These are phyloP conservation scores for Neurospora sp. DNA, from an alignment of 495 filamentous ascomycete species.

Conservation along the genomic window DNA sequence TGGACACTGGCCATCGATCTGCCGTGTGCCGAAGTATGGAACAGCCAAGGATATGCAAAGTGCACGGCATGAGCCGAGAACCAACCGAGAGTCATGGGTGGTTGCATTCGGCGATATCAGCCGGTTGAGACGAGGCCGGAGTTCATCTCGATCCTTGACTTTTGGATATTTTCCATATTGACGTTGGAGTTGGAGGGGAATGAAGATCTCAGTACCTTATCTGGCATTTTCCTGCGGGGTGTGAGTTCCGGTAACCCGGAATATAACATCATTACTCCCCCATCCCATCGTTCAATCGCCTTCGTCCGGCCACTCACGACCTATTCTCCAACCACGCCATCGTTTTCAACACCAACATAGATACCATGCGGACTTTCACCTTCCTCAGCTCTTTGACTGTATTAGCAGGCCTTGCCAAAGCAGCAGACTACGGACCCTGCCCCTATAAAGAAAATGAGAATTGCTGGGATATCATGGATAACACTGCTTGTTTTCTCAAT, in stretches of 20 bases:
- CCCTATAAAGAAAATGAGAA: conserved; percentile 12
- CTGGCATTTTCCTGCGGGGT: neutral
- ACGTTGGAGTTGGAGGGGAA: neutral
- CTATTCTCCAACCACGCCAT: too few species aligned
- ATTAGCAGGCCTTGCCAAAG: neutral
- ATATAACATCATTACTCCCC: too few species aligned
- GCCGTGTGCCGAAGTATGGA: too few species aligned
- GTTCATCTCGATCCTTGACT: neutral
- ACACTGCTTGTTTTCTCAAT: conserved; percentile 16
- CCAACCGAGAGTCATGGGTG: neutral
- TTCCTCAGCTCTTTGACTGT: too few species aligned
- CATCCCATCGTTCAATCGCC: too few species aligned
- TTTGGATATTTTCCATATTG: neutral
- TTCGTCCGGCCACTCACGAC: too few species aligned
- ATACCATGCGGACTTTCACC: too few species aligned
- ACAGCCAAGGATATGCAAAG: too few species aligned
- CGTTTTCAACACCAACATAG: too few species aligned
- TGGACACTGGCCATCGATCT: neutral
- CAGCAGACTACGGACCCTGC: conserved; percentile 14
- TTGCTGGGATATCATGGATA: conserved; percentile 20
- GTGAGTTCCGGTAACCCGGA: too few species aligned
- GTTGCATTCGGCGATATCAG: neutral
- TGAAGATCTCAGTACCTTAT: neutral
- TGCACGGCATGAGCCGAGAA: neutral
- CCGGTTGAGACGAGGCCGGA: neutral